Percentiles rank a stretch among this genome's conserved stretches.
These are phyloP conservation scores for Leccinum boreale DNA, from an alignment of 768 basidiomycete genomes.

Conservation along the genomic window DNA sequence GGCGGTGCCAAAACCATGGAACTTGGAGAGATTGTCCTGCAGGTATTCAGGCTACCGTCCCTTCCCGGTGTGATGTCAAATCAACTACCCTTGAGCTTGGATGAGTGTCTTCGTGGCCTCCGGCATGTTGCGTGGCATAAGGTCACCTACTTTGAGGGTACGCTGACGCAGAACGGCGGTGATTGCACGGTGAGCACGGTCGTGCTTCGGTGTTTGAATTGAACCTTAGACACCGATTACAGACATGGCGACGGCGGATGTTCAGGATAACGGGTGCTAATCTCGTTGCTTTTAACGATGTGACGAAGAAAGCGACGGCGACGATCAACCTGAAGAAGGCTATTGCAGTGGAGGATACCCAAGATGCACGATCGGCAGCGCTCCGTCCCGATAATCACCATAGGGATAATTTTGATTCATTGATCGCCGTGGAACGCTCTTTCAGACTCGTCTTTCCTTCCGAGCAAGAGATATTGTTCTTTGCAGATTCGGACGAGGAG, in stretches of 20 bases:
- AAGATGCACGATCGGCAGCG: conserved; percentile 49
- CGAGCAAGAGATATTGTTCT: conserved; percentile 82
- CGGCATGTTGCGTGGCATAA: conserved; percentile 93
- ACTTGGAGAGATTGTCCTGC: conserved; percentile 84
- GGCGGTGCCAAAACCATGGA: conserved; percentile 62
- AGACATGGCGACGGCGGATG: conserved; percentile 83
- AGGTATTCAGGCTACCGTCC: conserved; percentile 87
- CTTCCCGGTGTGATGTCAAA: conserved; percentile 77
- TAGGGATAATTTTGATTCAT: conserved; percentile 56
- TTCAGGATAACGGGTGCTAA: conserved; percentile 83
- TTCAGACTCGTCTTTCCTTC: conserved; percentile 81
- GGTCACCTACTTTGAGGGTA: conserved; percentile 89
- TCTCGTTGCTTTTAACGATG: conserved; percentile 87
- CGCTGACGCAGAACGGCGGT: conserved; percentile 89
- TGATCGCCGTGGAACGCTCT: conserved; percentile 73
- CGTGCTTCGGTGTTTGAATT: background rate
- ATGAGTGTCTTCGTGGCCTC: conserved; percentile 87
- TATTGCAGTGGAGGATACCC: conserved; percentile 70
- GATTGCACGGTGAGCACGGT: conserved; percentile 74
- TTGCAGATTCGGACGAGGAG: conserved; percentile 86
- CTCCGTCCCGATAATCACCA: conserved; percentile 44
- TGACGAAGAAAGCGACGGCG: conserved; percentile 85
- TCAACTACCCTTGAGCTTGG: conserved; percentile 85
- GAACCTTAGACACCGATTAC: background rate
- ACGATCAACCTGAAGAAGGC: conserved; percentile 92